Base-by-base conservation (phyloP, 1,284 basidiomycete genomes). In the Puccinia horiana region DNA sequence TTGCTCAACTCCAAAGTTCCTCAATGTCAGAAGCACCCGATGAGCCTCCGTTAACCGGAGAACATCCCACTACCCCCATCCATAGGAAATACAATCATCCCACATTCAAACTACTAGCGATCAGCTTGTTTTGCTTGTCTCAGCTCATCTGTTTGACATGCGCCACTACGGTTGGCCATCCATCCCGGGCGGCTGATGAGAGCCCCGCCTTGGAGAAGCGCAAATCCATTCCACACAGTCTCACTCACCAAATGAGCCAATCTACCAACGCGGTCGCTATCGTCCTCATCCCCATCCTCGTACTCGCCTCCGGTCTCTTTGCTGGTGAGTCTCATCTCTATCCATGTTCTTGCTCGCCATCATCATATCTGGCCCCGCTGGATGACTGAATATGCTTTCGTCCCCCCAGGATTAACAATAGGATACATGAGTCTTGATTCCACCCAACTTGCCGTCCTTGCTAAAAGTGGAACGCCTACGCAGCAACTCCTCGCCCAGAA, bases 341-440 rank as follows among this genome's bases (percentile, higher is more conserved):
- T 16, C 3, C 47, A 5, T 49, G 23, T 23, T 70, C 2, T 14
- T 14, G 8, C 37, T 20, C 67, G 14, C 9, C 32, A 5, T 42
- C 52, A 12, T 26, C 14, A 9, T 14, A 32, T 49, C 16, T 61
- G 12, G 6, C 70, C n/a, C 40, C 6, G n/a, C 37, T 61, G 42
- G 6, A 35, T 37, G 9, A 23, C 12, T 63, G 18, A 63, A 75
- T 52, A 1, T 54, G 3, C 29, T 29, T 82, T 81, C 75, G 3
- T 52, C n/a, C 29, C 67, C 52, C 12, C 26, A 84, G 83, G 91
- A 86, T 88, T 94, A 84, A 94, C 93, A 83, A 88, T 93, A 75
- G 95, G 94, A 14, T 96, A 96, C 87, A 95, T 96, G 93, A 94
- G 92, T 85, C 90, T 96, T 85, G 95, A 96, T 88, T 93, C 93